These are phyloP conservation scores for Yamadazyma epiphylla DNA, from an alignment of 1,139 yeast species.

Conservation along the genomic window DNA sequence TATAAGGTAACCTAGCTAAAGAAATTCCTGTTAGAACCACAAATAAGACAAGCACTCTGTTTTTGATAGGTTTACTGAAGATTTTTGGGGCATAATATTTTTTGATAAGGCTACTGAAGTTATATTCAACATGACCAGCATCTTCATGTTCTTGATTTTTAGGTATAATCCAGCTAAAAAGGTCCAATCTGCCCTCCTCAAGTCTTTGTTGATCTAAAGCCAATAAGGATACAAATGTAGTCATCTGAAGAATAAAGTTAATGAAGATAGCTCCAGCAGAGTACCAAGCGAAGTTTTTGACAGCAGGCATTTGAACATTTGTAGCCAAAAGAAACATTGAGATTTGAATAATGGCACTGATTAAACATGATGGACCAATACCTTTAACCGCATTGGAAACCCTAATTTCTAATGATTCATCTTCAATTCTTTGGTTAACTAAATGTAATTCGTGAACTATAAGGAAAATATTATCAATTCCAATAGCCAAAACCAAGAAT, in stretches of 20 bases:
- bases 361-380: constrained; percentile 83
- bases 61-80: constrained; percentile 43
- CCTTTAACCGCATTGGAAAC: constrained; percentile 62
- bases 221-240: constrained; percentile 73
- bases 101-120: constrained; percentile 23
- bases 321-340: constrained; percentile 78
- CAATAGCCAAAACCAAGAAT: constrained; percentile 88
- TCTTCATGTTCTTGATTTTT: constrained; percentile 5
- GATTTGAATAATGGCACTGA: constrained; percentile 74
- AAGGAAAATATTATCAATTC: constrained; percentile 89
- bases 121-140: constrained; percentile 18
- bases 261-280: constrained; percentile 83
- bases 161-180: constrained; percentile 45
- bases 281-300: constrained; percentile 83
- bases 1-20: constrained; percentile 61
- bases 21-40: constrained; percentile 64
- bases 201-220: constrained; percentile 63
- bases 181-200: constrained; percentile 58
- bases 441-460: constrained; percentile 73
- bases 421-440: constrained; percentile 36
- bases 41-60: constrained; percentile 52
- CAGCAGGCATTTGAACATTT: constrained; percentile 91
- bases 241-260: constrained; percentile 75
- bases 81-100: constrained; percentile 49
- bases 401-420: constrained; percentile 34